Base-by-base conservation (phyloP, 2,329 filamentous ascomycete genomes). In the Colletotrichum costaricense region DNA sequence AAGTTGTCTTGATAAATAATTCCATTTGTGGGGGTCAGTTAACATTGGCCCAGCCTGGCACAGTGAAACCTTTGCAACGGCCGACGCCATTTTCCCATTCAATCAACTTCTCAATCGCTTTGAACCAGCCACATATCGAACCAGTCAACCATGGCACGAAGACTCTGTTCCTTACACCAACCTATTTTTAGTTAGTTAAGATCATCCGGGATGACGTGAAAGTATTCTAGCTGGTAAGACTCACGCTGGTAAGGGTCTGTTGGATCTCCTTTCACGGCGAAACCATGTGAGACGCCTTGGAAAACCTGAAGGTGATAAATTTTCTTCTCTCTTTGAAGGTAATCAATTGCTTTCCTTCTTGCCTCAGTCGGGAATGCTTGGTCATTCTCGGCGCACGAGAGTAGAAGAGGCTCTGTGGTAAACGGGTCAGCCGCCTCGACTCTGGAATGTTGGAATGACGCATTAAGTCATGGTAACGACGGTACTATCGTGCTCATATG, bases 221-320 rank as follows among this genome's bases (percentile, higher is more conserved):
- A 4, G 5, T n/a, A 14, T 5, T 19, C 4, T 49, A 2, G n/a
- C 19, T 9, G 22, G 1, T 35, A 5, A n/a, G 42, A 59, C 70
- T 66, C 16, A 73, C 70, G 70, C 12, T 73, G 70, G 28, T 73
- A 73, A 0, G 70, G 70, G 9, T 86, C 80, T 14, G 84, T 77
- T 55, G 82, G 77, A 76, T 93, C 89, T 3, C 84, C 87, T 64
- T 90, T 86, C 9, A 91, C 86, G 8, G 89, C 89, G 78, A 93
- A 93, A 0, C 92, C 91, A 78, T 93, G 92, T 73, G 85, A 81
- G 19, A 92, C 89, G 49, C 87, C 87, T 28, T 86, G 86, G 83
- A 90, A 93, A 24, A 94, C 82, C 78, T 88, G 90, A 75, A 92
- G 84, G 77, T 93, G 90, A 80, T 90, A 93, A 2, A 87, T 75